A percentile compares a stretch with the other conserved stretches of the same genome.
These are phyloP conservation scores for Hypoxylon sp. DNA, from an alignment of 2,329 filamentous ascomycete genomes.

Conservation along the genomic window DNA sequence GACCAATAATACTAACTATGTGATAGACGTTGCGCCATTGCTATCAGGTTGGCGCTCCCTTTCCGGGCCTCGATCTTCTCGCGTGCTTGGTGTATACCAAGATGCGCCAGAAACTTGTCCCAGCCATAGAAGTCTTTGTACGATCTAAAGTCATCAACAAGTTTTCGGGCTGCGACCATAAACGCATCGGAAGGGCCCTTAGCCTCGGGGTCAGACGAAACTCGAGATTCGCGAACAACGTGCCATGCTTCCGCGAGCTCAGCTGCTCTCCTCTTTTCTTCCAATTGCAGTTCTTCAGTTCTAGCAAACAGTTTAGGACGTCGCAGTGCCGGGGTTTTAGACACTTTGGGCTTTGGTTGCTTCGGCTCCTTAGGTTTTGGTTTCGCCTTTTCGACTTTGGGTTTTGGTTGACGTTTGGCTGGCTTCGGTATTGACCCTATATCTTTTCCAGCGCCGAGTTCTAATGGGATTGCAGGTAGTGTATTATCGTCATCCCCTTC, in stretches of 20 bases:
- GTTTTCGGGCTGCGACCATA: conserved; percentile 71
- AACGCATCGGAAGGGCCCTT: conserved; percentile 64
- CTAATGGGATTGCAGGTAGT: conserved; percentile 40
- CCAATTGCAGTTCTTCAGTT: conserved; percentile 50
- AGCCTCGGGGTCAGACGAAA: conserved; percentile 49
- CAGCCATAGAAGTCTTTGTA: conserved; percentile 76
- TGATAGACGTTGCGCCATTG: conserved; percentile 70
- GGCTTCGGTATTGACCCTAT: conserved; percentile 49
- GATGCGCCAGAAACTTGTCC: conserved; percentile 74
- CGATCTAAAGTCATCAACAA: conserved; percentile 75
- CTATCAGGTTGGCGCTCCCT: conserved; percentile 62
- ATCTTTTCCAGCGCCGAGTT: conserved; percentile 40
- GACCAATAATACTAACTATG: conserved; percentile 61
- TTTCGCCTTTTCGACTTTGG: conserved; percentile 30
- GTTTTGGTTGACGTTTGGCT: conserved; percentile 25
- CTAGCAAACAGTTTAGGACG: conserved; percentile 53
- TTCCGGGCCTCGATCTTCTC: conserved; percentile 48
- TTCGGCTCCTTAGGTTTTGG: conserved; percentile 37
- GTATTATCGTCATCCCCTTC: conserved; percentile 45
- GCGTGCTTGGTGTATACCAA: conserved; percentile 61
- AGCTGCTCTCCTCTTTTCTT: conserved; percentile 53
- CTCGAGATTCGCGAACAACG: conserved; percentile 56
- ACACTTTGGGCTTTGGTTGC: conserved; percentile 42
- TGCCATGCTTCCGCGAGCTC: conserved; percentile 56
- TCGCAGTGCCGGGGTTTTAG: conserved; percentile 44